Conservation (phyloP, 768 basidiomycete genomes). For the Boletus subcaerulescens region DNA sequence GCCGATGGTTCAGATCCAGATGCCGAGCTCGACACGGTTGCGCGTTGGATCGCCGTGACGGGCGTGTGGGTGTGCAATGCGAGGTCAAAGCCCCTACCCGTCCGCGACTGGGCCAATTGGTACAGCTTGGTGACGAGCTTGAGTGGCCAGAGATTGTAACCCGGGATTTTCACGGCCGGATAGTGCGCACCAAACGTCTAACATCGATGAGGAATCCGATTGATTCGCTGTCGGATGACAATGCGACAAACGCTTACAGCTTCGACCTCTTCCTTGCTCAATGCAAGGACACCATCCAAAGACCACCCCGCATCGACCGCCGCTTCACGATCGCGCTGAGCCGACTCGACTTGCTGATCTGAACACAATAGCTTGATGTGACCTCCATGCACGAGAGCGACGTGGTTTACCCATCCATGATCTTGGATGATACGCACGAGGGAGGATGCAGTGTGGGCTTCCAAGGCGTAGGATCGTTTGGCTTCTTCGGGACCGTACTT, state of each 20-base stretch:
- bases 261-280: constrained; percentile 45
- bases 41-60: constrained; percentile 43
- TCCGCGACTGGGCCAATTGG: constrained; percentile 35
- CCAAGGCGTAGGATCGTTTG: constrained; percentile 49
- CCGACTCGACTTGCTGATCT: constrained; percentile 38
- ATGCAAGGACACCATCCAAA: constrained; percentile 43
- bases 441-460: constrained; percentile 50
- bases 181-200: constrained; percentile 39
- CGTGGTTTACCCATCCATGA: constrained; percentile 41
- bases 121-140: constrained; percentile 76
- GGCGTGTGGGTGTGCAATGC: constrained; percentile 72
- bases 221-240: background rate
- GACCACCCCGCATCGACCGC: constrained; percentile 53
- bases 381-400: constrained; percentile 63
- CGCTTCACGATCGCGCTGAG: constrained; percentile 46
- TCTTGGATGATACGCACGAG: constrained; percentile 49
- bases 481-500: constrained; percentile 55
- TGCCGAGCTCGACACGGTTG: background rate
- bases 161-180: constrained; percentile 50
- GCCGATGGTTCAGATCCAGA: background rate
- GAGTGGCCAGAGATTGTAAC: constrained; percentile 73
- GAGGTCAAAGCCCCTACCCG: constrained; percentile 39
- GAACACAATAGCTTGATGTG: constrained; percentile 51
- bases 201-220: background rate
- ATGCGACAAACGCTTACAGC: constrained; percentile 35